Base-by-base conservation (phyloP, 2,329 filamentous ascomycete species). In the Emmonsiellopsis sp. region DNA sequence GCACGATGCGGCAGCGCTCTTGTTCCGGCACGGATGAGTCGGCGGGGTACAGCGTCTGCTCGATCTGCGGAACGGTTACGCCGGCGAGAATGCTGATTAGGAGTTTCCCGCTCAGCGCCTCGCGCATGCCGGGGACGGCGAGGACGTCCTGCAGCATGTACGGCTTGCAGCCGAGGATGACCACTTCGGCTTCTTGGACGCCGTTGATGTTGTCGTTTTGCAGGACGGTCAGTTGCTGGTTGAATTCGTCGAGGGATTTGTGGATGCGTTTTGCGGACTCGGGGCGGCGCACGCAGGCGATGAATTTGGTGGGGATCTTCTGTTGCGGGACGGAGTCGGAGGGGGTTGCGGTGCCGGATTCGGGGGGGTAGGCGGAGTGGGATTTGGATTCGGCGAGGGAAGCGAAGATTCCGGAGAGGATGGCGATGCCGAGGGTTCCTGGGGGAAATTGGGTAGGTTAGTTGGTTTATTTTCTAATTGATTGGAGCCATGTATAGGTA, bases 351-450 rank as follows among this genome's bases (percentile, higher is more conserved):
- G 71, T 63, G 52, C 67, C 62, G 42, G 72, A 59, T 70, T 77
- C 62, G 21, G 66, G 57, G 17, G 63, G 51, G 57, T 63, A 57
- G 55, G 57, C 63, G 2, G 57, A 53, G 40, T 56, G 52, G 49
- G 58, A 71, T 71, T 74, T 74, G 66, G 77, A 72, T 59, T 75
- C 77, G 40, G 74, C 73, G 44, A 93, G 78, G 9, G 86, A 87
- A 56, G 81, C 76, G 61, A 94, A 80, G 64, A 95, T 85, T 58
- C 88, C 89, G 52, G 81, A 84, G 54, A 94, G 80, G 61, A 95
- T 91, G 54, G 88, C 88, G 56, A 88, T 87, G 55, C 89, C 89
- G 82, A 95, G 87, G 51, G 84, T 91, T 59, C 88, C 86, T 90
- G 61, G 21, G 21, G n/a, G 13, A 31, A 31, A 21, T 39, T 44